A percentile compares a stretch with the other conserved stretches of the same genome.
Evolutionary conservation across 1,284 basidiomycete genomes (phyloP).

Genomic region (Rhodotorula sp.): DNA sequence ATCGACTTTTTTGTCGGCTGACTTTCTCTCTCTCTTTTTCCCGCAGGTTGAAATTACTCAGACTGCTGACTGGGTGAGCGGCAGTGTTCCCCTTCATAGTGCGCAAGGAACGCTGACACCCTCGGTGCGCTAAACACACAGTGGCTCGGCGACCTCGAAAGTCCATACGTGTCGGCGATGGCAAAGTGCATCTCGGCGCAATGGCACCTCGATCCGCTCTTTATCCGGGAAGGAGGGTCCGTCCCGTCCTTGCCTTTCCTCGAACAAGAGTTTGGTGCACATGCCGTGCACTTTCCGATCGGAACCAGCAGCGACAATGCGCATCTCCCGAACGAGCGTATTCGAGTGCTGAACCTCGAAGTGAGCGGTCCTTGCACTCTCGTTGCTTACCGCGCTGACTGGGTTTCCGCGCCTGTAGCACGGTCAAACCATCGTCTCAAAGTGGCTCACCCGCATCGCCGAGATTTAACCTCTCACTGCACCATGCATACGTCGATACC

Average conservation of each 20-base stretch:
- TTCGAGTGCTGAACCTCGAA: conserved; percentile 51
- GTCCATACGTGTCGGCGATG: conserved; percentile 55
- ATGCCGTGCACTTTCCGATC: conserved; percentile 81
- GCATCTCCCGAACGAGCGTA: conserved; percentile 53
- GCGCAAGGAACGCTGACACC: no score
- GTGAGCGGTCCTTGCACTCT: conserved; percentile 33
- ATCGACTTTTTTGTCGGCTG: background rate
- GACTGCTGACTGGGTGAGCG: conserved; percentile 67
- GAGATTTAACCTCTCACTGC: background rate
- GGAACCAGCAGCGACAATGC: conserved; percentile 58
- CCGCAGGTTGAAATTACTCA: conserved; percentile 72
- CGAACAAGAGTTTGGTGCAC: conserved; percentile 74
- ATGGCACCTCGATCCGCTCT: conserved; percentile 62
- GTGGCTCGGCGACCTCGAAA: conserved; percentile 84
- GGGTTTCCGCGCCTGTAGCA: background rate
- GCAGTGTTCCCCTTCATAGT: background rate
- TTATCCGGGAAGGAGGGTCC: conserved; percentile 84
- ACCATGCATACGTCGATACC: background rate
- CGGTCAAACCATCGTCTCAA: conserved; percentile 19
- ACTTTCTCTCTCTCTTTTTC: background rate
- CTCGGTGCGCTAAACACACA: no score
- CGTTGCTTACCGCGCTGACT: background rate
- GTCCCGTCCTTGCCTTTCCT: conserved; percentile 65
- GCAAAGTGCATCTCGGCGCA: conserved; percentile 26
- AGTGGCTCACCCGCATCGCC: conserved; percentile 20